A percentile compares a stretch with the other conserved stretches of the same genome.
These are phyloP conservation scores for Penicillium parvum DNA, from an alignment of 495 filamentous ascomycete genomes.

Conservation along the genomic window DNA sequence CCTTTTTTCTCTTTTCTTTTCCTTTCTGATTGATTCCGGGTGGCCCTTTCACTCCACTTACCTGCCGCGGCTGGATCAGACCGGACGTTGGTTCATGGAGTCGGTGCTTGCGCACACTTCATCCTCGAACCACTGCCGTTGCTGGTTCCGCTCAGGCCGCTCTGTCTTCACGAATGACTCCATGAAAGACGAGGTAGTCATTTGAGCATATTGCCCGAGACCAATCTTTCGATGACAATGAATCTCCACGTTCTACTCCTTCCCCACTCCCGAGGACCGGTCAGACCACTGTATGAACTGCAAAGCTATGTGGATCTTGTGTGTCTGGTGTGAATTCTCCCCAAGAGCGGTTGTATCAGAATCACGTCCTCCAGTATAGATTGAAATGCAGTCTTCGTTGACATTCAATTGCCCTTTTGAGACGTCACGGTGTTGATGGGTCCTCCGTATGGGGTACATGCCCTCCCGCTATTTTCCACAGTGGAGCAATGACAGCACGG, in stretches of 20 bases:
- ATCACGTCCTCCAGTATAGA: slow-evolving; percentile 14
- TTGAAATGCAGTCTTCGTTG: slow-evolving; percentile 27
- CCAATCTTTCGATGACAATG: slow-evolving; percentile 12
- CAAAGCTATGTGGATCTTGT: slow-evolving; percentile 6
- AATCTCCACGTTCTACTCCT: slow-evolving; percentile 3
- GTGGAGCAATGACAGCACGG: slow-evolving; percentile 2
- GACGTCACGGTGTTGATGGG: not conserved
- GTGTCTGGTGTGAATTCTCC: not conserved
- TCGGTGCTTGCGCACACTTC: slow-evolving; percentile 1
- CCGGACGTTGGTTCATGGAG: slow-evolving; percentile 24
- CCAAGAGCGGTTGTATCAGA: not conserved
- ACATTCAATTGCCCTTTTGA: slow-evolving; percentile 3
- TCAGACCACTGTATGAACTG: not conserved
- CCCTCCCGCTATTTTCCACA: not conserved
- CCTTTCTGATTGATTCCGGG: slow-evolving; percentile 8
- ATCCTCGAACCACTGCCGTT: not conserved
- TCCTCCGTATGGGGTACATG: slow-evolving; percentile 2
- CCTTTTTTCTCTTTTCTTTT: slow-evolving; percentile 20
- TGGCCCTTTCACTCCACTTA: slow-evolving; percentile 13
- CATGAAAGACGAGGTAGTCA: slow-evolving; percentile 14
- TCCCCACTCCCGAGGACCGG: slow-evolving; percentile 3
- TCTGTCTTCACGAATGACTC: slow-evolving; percentile 16
- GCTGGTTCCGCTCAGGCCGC: slow-evolving; percentile 4
- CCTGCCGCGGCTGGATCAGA: slow-evolving; percentile 18
- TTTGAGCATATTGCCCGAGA: slow-evolving; percentile 9